Conservation (phyloP, 1,284 basidiomycete genomes). For the Schizopora paradoxa region DNA sequence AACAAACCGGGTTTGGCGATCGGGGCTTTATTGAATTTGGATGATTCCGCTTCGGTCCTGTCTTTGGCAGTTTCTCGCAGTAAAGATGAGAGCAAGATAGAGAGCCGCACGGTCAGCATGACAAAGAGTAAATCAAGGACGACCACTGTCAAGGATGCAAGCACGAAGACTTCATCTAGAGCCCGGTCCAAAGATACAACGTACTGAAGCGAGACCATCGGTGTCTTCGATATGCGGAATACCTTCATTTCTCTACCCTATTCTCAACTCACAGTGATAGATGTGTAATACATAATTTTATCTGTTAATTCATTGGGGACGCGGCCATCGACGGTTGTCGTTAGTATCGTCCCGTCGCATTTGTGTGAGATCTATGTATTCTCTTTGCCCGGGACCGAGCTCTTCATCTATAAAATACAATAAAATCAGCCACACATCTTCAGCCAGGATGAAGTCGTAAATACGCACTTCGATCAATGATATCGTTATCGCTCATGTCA, state of each 20-base stretch:
- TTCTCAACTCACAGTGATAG: no score
- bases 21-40: no score
- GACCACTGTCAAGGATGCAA: neutral
- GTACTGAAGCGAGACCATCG: no score
- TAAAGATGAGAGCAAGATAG: neutral
- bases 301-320: no score
- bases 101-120: neutral
- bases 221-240: no score
- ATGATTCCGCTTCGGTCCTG: no score
- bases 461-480: slow-evolving; percentile 63
- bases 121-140: neutral
- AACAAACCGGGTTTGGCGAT: slow-evolving; percentile 6
- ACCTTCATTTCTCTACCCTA: no score
- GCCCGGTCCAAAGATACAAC: no score
- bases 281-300: no score
- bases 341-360: slow-evolving; percentile 34
- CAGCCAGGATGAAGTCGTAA: slow-evolving; percentile 13
- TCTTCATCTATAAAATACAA: slow-evolving; percentile 45
- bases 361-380: slow-evolving; percentile 61
- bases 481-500: slow-evolving; percentile 44
- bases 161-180: no score
- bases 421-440: slow-evolving; percentile 15
- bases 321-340: slow-evolving; percentile 59
- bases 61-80: slow-evolving; percentile 13
- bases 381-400: slow-evolving; percentile 51